phyloP scores from a whole-genome alignment of 75 land plant genomes.

The Larix kaempferi region DNA sequence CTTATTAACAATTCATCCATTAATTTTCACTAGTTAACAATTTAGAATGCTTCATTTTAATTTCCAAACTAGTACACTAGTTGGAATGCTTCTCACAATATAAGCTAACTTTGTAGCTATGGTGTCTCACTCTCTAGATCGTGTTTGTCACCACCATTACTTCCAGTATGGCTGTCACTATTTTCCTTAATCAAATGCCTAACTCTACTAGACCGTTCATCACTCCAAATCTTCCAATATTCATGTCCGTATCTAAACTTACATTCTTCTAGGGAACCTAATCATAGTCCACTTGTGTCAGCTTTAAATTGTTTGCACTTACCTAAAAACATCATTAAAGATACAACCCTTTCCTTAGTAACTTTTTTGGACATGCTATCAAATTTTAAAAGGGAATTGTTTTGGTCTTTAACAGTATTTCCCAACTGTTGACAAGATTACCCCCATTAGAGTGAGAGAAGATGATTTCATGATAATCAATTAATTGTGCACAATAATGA shows the following conservation, averaged over 20 bases:
- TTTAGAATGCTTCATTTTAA: too few relatives aligned
- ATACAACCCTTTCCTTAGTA: background rate
- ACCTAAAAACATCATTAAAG: background rate
- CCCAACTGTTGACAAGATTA: background rate
- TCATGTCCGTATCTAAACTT: slow-evolving; percentile 75
- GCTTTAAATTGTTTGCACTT: background rate
- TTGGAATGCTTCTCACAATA: too few relatives aligned
- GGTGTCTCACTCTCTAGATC: too few relatives aligned
- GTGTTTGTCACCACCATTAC: slow-evolving; percentile 33
- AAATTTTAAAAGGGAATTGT: background rate
- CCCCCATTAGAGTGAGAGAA: background rate
- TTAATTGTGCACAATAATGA: too few relatives aligned
- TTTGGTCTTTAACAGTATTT: background rate
- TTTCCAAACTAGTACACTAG: too few relatives aligned
- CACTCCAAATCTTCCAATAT: slow-evolving; percentile 50
- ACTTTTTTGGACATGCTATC: background rate
- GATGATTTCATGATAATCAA: too few relatives aligned
- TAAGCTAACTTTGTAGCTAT: too few relatives aligned
- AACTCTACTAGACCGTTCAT: slow-evolving; percentile 28
- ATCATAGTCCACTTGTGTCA: background rate
- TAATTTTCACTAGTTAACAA: too few relatives aligned
- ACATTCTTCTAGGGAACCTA: slow-evolving; percentile 31
- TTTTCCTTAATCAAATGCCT: background rate
- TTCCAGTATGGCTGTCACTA: slow-evolving; percentile 26
- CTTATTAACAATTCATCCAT: too few relatives aligned